A percentile compares a stretch with the other conserved stretches of the same genome.
These are phyloP conservation scores for Volvox reticuliferus DNA, from an alignment of 139 green algal species.

Conservation along the genomic window DNA sequence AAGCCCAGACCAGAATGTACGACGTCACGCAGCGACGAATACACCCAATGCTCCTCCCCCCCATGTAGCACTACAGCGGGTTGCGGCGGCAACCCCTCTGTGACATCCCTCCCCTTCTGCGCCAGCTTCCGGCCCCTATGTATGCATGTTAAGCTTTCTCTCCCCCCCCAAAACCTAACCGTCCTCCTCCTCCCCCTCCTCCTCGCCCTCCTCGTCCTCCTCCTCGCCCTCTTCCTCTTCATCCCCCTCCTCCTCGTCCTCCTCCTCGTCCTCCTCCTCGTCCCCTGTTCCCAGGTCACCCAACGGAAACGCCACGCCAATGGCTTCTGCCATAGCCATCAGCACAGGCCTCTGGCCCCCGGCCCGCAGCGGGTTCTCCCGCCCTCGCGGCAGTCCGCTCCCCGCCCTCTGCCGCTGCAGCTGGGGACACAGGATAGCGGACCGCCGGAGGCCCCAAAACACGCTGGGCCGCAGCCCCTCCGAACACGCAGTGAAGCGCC, in stretches of 20 bases:
- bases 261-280: not conserved
- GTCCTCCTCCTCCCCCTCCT: not conserved
- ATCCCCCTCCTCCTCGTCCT: not conserved
- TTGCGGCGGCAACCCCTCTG: not conserved
- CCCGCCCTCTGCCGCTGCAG: not conserved
- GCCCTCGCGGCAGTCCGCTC: not conserved
- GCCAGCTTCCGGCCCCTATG: no score
- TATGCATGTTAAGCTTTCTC: no score
- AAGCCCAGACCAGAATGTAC: no score
- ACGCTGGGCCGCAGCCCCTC: not conserved
- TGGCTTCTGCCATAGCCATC: not conserved
- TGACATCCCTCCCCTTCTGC: no score
- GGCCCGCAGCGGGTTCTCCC: not conserved
- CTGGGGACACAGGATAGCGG: not conserved
- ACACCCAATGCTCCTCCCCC: no score
- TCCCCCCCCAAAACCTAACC: no score
- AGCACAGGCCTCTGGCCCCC: no score
- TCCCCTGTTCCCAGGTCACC: not conserved
- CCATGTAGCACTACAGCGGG: not conserved
- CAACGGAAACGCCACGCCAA: not conserved
- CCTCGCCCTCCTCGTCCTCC: not conserved
- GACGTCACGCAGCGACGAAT: no score
- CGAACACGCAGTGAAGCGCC: conserved; percentile 7
- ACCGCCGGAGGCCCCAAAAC: conserved; percentile 49
- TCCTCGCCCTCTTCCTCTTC: not conserved